Percentiles rank a stretch among this genome's conserved stretches.
These are phyloP conservation scores for Mucor velutinosus DNA, from an alignment of 371 early-diverging fungal species.

Conservation along the genomic window DNA sequence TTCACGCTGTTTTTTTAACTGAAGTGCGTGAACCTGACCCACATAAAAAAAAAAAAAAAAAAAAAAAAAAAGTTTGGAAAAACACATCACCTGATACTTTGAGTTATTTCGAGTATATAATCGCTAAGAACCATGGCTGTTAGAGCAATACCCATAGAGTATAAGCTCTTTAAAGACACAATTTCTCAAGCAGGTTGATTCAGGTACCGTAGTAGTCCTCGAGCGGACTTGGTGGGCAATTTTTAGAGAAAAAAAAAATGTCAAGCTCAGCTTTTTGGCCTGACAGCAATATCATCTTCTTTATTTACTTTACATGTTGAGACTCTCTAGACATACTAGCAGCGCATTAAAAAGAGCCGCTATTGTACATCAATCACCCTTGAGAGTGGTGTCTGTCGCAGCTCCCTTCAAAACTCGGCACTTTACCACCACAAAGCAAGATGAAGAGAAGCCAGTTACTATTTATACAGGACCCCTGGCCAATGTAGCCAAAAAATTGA, in stretches of 20 bases:
- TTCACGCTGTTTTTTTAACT: too few species aligned
- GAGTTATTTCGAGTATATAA: too few species aligned
- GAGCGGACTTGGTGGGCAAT: neutral
- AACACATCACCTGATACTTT: too few species aligned
- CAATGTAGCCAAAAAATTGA: slow-evolving; percentile 61
- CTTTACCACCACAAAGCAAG: neutral
- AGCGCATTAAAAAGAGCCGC: neutral
- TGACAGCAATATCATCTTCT: neutral
- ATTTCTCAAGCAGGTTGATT: neutral
- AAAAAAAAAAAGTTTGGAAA: too few species aligned
- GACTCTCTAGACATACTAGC: neutral
- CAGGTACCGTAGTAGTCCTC: neutral
- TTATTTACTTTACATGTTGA: slow-evolving; percentile 15
- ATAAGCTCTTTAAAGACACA: neutral
- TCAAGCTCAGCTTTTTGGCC: neutral
- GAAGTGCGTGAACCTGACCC: too few species aligned
- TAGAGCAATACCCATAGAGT: neutral
- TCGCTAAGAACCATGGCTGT: too few species aligned
- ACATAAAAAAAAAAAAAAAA: too few species aligned
- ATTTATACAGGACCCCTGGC: slow-evolving; percentile 64
- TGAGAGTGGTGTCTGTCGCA: neutral
- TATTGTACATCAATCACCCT: neutral
- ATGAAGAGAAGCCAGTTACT: slow-evolving; percentile 18
- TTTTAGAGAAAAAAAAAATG: too few species aligned
- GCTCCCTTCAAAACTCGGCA: neutral